These are phyloP conservation scores for Solanum megistacrolobum DNA, from an alignment of 257 asterid genomes.

Conservation along the genomic window DNA sequence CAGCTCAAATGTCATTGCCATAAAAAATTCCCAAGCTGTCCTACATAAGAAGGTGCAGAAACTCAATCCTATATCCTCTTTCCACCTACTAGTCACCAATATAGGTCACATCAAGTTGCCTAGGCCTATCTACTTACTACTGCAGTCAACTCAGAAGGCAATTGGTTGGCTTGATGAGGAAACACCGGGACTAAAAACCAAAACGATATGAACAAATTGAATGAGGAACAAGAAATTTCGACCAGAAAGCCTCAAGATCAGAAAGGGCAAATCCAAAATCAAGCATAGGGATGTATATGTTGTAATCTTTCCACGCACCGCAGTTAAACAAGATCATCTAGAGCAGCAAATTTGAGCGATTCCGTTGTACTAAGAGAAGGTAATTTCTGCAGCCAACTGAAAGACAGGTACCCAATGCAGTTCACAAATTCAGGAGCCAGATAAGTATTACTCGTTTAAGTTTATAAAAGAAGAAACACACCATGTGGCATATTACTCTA, in stretches of 20 bases:
- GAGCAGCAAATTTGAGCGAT: neutral
- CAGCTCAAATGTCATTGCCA: neutral
- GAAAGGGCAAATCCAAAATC: neutral
- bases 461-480: neutral
- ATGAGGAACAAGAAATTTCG: neutral
- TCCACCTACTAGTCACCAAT: neutral
- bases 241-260: neutral
- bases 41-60: neutral
- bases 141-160: neutral
- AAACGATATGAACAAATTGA: neutral
- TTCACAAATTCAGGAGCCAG: neutral
- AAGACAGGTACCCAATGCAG: neutral
- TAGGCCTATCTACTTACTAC: neutral
- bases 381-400: neutral
- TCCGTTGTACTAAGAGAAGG: neutral
- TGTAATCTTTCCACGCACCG: neutral
- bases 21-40: neutral
- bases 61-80: neutral
- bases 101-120: neutral
- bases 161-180: neutral
- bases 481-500: neutral
- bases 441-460: neutral
- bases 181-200: neutral
- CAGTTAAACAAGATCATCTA: neutral
- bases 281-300: neutral